phyloP scores from a whole-genome alignment of 306 rosid genomes.

The Vigna mungo region DNA sequence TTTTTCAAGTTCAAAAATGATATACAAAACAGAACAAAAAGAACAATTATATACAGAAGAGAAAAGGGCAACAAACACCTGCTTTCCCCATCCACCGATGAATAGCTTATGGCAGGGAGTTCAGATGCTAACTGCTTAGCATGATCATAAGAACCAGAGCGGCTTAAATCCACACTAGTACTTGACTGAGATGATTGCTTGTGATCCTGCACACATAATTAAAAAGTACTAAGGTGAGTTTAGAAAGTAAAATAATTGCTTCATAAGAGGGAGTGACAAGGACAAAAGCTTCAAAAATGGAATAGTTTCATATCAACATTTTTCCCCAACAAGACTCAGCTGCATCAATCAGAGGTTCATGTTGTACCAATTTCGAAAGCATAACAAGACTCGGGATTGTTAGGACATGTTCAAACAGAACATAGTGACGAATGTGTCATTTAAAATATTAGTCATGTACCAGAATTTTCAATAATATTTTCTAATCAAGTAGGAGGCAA shows the following conservation, averaged over 20 bases:
- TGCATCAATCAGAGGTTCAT: neutral
- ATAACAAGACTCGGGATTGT: neutral
- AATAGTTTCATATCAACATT: constrained; percentile 24
- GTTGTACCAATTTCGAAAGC: neutral
- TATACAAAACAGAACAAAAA: constrained; percentile 13
- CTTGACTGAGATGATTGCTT: constrained; percentile 60
- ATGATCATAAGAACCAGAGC: constrained; percentile 68
- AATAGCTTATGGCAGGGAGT: constrained; percentile 49
- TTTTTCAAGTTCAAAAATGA: constrained; percentile 27
- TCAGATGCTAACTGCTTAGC: constrained; percentile 81
- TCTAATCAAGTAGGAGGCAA: constrained; percentile 3
- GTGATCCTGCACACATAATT: constrained; percentile 61
- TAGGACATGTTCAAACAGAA: neutral
- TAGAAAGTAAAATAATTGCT: constrained; percentile 27
- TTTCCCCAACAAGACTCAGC: constrained; percentile 11
- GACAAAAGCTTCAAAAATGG: constrained; percentile 11
- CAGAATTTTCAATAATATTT: neutral
- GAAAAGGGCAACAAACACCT: constrained; percentile 59
- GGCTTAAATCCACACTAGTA: constrained; percentile 55
- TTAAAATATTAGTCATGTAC: constrained; percentile 10
- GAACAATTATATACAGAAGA: constrained; percentile 30
- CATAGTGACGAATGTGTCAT: neutral
- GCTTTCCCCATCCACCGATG: constrained; percentile 61
- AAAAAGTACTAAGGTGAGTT: constrained; percentile 3
- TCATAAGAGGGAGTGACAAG: neutral